Evolutionary conservation across 169 alveolate genomes (phyloP), one percentile per base, ranked within the genome.

Genomic region (Eimeria praecox): DNA sequence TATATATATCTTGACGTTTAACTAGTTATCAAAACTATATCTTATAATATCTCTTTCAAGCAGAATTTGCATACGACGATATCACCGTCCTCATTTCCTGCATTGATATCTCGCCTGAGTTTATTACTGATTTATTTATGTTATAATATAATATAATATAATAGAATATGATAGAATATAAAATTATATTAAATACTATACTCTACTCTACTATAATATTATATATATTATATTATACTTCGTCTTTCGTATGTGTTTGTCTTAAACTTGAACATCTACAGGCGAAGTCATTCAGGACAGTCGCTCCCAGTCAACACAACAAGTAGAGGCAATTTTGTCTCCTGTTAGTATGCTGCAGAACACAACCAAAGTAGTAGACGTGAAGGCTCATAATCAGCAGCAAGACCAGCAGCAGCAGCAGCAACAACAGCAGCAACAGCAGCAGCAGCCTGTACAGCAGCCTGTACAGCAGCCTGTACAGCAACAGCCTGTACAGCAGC

Each of bases 251-350:
- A n/a, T n/a, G n/a, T n/a, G n/a, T n/a, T n/a, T n/a, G n/a, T n/a
- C n/a, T n/a, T n/a, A n/a, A n/a, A n/a, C n/a, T n/a, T 22, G 14
- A 6, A 8, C 0, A 64, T 64, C 22, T 64, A 30, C 69, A 80
- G 90, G 90, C 27, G 90, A 80, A 46, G 42, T 18, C 9, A 24
- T 30, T n/a, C 71, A 44, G 24, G 90, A 80, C 90, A 80, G 71
- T 35, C 90, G 90, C 69, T 18, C 24, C 44, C 18, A 80, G 35
- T 46, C 71, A 27, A 18, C 27, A 22, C 90, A 46, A 12, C 71
- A 6, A n/a, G n/a, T n/a, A n/a, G 71, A 56, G 12, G 35, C 87
- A 5, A 71, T 80, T 18, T n/a, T 80, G 22, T 80, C 90, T 35
- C 90, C 90, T 44, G 18, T 20, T 9, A 80, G 90, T 59, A 14